Evolutionary conservation across 495 filamentous ascomycete genomes (phyloP).

Genomic region (Hypoxylon fragiforme): DNA sequence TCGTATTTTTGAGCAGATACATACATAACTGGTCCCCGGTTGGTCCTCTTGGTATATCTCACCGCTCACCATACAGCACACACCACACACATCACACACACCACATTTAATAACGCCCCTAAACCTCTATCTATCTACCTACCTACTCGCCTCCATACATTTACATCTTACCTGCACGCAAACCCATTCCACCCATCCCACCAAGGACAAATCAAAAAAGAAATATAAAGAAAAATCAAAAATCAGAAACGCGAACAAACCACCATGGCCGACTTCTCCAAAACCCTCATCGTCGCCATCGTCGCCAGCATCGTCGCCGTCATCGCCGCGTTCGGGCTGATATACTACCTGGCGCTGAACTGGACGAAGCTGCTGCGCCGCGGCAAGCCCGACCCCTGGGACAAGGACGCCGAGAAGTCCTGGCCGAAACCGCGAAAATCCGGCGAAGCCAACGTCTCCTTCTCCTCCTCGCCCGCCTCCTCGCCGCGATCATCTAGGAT

Average conservation of each 20-base stretch:
- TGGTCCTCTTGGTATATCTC: too few species aligned
- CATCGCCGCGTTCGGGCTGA: constrained; percentile 10
- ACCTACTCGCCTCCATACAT: too few species aligned
- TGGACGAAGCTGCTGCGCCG: constrained; percentile 33
- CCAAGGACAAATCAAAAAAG: too few species aligned
- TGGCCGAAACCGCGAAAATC: constrained; percentile 33
- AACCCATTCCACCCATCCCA: too few species aligned
- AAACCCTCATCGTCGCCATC: constrained; percentile 32
- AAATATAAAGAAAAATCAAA: too few species aligned
- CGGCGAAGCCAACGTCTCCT: constrained; percentile 13
- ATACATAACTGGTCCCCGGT: too few species aligned
- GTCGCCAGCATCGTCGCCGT: constrained; percentile 27
- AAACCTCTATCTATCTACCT: too few species aligned
- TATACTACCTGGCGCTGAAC: constrained; percentile 33
- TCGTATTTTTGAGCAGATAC: too few species aligned
- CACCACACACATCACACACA: too few species aligned
- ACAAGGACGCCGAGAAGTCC: constrained; percentile 21
- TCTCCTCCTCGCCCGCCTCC: constrained; percentile 20
- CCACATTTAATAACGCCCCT: too few species aligned
- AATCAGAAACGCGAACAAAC: not conserved
- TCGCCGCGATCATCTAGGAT: constrained; percentile 30
- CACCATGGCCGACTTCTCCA: constrained; percentile 31
- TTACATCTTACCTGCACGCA: too few species aligned
- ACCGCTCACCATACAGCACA: too few species aligned
- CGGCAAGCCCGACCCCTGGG: constrained; percentile 22